Percentiles rank a stretch among this genome's conserved stretches.
phyloP scores from a whole-genome alignment of 805 yeast genomes.

The Myxozyma neglecta region DNA sequence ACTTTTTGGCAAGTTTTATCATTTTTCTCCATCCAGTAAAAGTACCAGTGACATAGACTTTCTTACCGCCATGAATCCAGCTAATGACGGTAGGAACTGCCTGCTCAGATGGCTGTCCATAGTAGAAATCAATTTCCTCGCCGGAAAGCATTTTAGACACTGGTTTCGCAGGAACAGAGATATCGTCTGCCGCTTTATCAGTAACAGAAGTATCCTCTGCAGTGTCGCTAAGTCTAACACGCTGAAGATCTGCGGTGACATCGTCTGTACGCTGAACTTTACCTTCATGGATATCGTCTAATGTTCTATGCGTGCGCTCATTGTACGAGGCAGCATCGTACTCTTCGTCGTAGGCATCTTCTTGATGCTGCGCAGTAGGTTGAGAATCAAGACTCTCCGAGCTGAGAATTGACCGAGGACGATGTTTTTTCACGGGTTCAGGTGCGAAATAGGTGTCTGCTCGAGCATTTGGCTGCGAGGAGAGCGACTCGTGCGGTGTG shows the following conservation, averaged over 20 bases:
- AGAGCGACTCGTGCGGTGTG: neutral
- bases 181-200: constrained; percentile 31
- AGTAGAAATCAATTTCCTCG: constrained; percentile 38
- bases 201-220: constrained; percentile 12
- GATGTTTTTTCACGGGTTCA: neutral
- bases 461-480: neutral
- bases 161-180: constrained; percentile 35
- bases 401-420: constrained; percentile 10
- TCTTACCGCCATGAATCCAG: constrained; percentile 96
- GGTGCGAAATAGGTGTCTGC: constrained; percentile 1
- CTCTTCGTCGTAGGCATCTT: constrained; percentile 12
- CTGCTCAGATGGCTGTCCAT: constrained; percentile 29
- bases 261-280: constrained; percentile 1
- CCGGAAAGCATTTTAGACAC: constrained; percentile 40
- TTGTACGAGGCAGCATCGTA: constrained; percentile 6
- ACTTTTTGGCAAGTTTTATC: constrained; percentile 63
- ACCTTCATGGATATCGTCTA: neutral
- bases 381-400: constrained; percentile 21
- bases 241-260: neutral
- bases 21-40: constrained; percentile 98
- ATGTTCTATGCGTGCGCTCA: neutral
- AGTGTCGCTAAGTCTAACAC: constrained; percentile 12
- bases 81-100: constrained; percentile 61
- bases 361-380: constrained; percentile 25
- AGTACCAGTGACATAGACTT: constrained; percentile 94